Percentiles rank a stretch among this genome's conserved stretches.
Evolutionary conservation across 2,329 filamentous ascomycete genomes (phyloP).

Genomic region (Dactylonectria estremocensis): DNA sequence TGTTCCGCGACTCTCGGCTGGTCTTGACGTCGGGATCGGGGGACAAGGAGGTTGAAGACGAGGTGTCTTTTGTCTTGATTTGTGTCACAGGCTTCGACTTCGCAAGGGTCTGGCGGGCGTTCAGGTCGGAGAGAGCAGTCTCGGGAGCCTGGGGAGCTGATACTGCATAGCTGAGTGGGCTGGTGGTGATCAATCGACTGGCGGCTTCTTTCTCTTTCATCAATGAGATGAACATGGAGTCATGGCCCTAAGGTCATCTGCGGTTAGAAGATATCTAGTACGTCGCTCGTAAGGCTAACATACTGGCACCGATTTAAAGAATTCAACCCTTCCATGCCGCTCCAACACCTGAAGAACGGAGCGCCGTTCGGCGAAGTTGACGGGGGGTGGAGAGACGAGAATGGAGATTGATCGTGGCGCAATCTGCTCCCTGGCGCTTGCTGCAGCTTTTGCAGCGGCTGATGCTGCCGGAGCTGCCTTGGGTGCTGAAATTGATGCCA

Average conservation of each 20-base stretch:
- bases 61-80: conserved; percentile 13
- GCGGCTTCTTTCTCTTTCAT: conserved; percentile 59
- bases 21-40: not conserved
- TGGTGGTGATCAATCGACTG: conserved; percentile 56
- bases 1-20: conserved; percentile 35
- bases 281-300: not conserved
- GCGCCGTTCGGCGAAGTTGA: conserved; percentile 68
- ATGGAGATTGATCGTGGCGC: conserved; percentile 63
- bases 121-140: conserved; percentile 54
- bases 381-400: conserved; percentile 66
- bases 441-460: conserved; percentile 23
- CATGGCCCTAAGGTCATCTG: conserved; percentile 57
- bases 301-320: conserved; percentile 60
- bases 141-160: conserved; percentile 49
- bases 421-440: conserved; percentile 26
- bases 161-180: conserved; percentile 65
- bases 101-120: conserved; percentile 36
- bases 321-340: conserved; percentile 64
- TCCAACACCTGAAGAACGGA: conserved; percentile 68
- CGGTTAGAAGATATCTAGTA: not conserved
- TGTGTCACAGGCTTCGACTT: conserved; percentile 18
- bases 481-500: conserved; percentile 5
- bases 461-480: conserved; percentile 12
- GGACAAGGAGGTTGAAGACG: not conserved
- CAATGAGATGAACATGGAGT: conserved; percentile 66